Base-by-base conservation (phyloP, 2,329 filamentous ascomycete species). In the Thermothelomyces thermophilus region DNA sequence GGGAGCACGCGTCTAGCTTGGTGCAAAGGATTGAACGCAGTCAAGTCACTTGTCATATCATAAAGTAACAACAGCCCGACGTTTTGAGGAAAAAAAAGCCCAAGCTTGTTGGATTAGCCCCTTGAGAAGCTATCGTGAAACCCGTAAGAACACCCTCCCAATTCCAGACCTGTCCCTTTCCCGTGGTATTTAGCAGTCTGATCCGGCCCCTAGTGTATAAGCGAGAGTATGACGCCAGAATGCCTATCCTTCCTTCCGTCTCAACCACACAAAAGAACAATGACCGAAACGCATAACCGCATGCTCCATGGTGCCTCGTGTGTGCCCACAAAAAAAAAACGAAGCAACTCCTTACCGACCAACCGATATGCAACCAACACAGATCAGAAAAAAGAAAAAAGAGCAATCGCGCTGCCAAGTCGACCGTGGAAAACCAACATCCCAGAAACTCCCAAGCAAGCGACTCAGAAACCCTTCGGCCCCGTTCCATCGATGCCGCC, bases 401-500 rank as follows among this genome's bases (percentile, higher is more conserved):
- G 22, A 40, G n/a, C 36, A 28, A 4, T 14, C n/a, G 30, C 30
- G 13, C 14, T 34, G 30, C 24, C 19, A 19, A 8, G 9, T 9
- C 9, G 24, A 9, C 24, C 5, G 30, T 19, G 11, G 3, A 13
- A 31, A 16, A 13, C 3, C 16, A 30, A 14, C 26, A 24, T 2
- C n/a, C n/a, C n/a, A n/a, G n/a, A 1, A 7, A 2, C 16, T 14
- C n/a, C n/a, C 10, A 20, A 19, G 10, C 40, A 30, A 3, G 5
- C n/a, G 14, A 24, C 45, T 61, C 50, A 69, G 22, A 68, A 58
- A 6, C 67, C 63, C 36, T 56, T 64, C 0, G 67, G 64, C 1
- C 67, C 73, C 46, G 58, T 62, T 2, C 72, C 72, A 51, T 73
- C 70, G 8, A 56, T 26, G 3, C 73, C 74, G 0, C 74, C 73